phyloP scores from a whole-genome alignment of 306 rosid genomes.

The Spatholobus suberectus region DNA sequence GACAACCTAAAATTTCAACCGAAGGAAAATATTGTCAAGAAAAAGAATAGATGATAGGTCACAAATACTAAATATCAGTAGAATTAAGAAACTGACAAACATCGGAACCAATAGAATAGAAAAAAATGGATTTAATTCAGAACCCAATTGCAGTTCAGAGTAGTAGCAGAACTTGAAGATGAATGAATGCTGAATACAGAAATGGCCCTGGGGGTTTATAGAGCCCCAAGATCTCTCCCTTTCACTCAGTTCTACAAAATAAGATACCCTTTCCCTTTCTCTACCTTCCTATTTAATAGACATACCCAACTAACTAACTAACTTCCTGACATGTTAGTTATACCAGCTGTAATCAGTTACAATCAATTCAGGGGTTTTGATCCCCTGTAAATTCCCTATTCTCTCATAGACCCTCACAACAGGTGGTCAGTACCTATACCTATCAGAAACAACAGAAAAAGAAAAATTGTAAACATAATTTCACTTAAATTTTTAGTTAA shows the following conservation, averaged over 20 bases:
- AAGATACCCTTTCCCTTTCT: not conserved
- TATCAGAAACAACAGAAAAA: not conserved
- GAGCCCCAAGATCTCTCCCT: not conserved
- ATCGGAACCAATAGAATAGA: not conserved
- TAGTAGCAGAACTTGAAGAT: not conserved
- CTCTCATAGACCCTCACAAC: not conserved
- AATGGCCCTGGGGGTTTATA: not conserved
- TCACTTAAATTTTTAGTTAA: conserved; percentile 4
- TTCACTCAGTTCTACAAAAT: not conserved
- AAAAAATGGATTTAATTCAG: not conserved
- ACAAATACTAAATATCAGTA: not conserved
- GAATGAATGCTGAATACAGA: not conserved
- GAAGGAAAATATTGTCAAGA: conserved; percentile 2
- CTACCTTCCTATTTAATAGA: not conserved
- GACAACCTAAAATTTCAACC: conserved; percentile 63
- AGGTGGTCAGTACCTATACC: not conserved
- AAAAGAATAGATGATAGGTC: conserved; percentile 11
- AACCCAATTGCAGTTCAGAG: not conserved
- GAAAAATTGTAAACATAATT: not conserved
- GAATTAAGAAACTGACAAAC: not conserved
- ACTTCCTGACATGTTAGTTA: not conserved
- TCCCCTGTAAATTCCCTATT: not conserved
- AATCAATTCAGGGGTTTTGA: not conserved
- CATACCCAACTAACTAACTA: not conserved
- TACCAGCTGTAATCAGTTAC: not conserved